These are phyloP conservation scores for Fonsecaea pedrosoi DNA, from an alignment of 2,329 filamentous ascomycete species.

Conservation along the genomic window DNA sequence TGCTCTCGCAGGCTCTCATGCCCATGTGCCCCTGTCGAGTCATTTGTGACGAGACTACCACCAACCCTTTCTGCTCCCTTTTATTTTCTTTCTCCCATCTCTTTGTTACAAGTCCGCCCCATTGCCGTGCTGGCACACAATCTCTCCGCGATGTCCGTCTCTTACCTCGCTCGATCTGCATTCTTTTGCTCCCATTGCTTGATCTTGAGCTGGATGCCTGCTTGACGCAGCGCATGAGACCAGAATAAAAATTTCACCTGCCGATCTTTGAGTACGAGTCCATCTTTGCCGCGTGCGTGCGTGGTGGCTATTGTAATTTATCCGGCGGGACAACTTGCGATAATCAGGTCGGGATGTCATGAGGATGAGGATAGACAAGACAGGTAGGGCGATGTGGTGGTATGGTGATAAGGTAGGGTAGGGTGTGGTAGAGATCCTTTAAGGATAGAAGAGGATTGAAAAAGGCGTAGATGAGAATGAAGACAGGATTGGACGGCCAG, in stretches of 20 bases:
- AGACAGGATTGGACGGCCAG: too few species aligned
- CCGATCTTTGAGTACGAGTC: conserved; percentile 61
- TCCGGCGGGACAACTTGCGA: conserved; percentile 33
- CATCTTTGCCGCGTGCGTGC: conserved; percentile 38
- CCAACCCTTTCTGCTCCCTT: background rate
- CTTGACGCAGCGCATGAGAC: conserved; percentile 52
- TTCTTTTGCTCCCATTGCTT: conserved; percentile 39
- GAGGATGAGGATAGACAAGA: background rate
- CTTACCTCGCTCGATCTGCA: conserved; percentile 59
- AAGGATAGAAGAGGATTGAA: too few species aligned
- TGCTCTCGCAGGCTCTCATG: background rate
- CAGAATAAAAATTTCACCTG: conserved; percentile 47
- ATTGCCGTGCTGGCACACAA: background rate
- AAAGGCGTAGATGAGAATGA: too few species aligned
- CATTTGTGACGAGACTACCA: conserved; percentile 9
- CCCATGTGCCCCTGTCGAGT: background rate
- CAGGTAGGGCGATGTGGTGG: background rate
- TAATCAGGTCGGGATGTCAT: too few species aligned
- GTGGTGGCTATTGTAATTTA: conserved; percentile 41
- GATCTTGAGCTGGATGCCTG: conserved; percentile 51
- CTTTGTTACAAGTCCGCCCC: background rate
- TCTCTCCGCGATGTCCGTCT: conserved; percentile 45
- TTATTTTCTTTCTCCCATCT: background rate
- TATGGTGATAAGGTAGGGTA: too few species aligned
- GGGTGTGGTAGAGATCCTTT: too few species aligned